Evolutionary conservation across 2,329 filamentous ascomycete genomes (phyloP).

Genomic region (Aspergillus puulaauensis): DNA sequence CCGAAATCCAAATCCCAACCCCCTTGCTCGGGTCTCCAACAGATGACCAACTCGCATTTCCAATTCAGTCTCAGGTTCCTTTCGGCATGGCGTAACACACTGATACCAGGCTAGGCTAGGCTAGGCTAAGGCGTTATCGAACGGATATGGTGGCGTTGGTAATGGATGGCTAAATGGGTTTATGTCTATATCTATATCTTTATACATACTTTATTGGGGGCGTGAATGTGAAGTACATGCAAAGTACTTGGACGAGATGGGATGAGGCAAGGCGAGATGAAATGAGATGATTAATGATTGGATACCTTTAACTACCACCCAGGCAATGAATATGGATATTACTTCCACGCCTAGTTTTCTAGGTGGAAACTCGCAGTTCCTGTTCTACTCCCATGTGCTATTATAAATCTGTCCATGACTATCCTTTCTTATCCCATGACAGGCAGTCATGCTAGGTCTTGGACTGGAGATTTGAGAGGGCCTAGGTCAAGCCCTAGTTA

Average conservation of each 20-base stretch:
- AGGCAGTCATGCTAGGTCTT: no score
- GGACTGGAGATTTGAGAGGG: no score
- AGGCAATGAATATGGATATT: background rate
- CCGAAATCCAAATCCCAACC: background rate
- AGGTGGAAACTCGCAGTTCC: background rate
- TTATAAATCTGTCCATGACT: no score
- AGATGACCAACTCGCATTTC: slow-evolving; percentile 1
- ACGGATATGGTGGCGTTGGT: background rate
- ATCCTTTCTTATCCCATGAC: no score
- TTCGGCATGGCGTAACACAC: slow-evolving; percentile 1
- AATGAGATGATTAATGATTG: background rate
- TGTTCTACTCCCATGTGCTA: no score
- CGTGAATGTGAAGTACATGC: background rate
- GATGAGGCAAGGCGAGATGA: background rate
- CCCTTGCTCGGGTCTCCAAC: background rate
- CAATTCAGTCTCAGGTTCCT: background rate
- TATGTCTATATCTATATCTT: slow-evolving; percentile 8
- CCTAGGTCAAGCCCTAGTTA: no score
- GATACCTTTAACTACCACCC: background rate
- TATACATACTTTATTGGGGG: background rate
- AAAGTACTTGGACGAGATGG: background rate
- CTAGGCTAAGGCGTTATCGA: background rate
- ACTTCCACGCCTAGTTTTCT: background rate
- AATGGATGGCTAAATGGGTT: background rate
- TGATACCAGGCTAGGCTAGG: background rate